Evolutionary conservation across 805 yeast species (phyloP).

Genomic region (Metschnikowia lunata): DNA sequence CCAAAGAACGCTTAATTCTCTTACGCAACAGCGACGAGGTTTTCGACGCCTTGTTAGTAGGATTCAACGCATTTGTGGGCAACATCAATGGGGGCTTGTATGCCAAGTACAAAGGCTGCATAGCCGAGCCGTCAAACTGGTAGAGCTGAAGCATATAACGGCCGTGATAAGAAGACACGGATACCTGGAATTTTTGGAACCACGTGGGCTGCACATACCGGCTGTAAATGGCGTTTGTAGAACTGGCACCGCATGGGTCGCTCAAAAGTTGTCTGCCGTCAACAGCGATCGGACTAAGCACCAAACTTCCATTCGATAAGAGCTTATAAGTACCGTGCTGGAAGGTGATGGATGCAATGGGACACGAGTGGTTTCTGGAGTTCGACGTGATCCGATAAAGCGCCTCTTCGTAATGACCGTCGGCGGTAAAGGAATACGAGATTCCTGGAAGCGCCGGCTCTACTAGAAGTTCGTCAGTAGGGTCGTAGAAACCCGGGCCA

Average conservation of each 20-base stretch:
- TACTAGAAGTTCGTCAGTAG: slow-evolving; percentile 86
- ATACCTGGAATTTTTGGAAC: slow-evolving; percentile 54
- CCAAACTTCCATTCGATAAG: slow-evolving; percentile 60
- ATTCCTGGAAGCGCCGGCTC: slow-evolving; percentile 97
- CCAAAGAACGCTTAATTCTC: slow-evolving; percentile 67
- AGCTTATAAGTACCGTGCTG: slow-evolving; percentile 85
- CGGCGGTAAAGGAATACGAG: slow-evolving; percentile 86
- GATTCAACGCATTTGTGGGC: slow-evolving; percentile 88
- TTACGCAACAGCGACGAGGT: slow-evolving; percentile 32
- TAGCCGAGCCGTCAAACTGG: slow-evolving; percentile 71
- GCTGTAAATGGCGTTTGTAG: slow-evolving; percentile 48
- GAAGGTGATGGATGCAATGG: slow-evolving; percentile 73
- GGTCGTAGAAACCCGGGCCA: slow-evolving; percentile 95
- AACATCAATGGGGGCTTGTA: slow-evolving; percentile 95
- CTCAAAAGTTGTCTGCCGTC: slow-evolving; percentile 92
- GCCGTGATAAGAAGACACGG: slow-evolving; percentile 78
- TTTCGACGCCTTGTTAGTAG: slow-evolving; percentile 50
- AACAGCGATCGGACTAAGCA: slow-evolving; percentile 67
- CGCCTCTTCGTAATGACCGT: slow-evolving; percentile 91
- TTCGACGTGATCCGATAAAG: slow-evolving; percentile 72
- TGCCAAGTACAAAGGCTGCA: slow-evolving; percentile 88
- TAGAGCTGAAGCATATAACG: slow-evolving; percentile 68
- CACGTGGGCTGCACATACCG: slow-evolving; percentile 68
- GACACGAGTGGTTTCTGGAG: slow-evolving; percentile 72
- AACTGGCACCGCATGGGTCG: slow-evolving; percentile 65